Conservation (phyloP, 73 alveolate species). For the Halteria grandinella region DNA sequence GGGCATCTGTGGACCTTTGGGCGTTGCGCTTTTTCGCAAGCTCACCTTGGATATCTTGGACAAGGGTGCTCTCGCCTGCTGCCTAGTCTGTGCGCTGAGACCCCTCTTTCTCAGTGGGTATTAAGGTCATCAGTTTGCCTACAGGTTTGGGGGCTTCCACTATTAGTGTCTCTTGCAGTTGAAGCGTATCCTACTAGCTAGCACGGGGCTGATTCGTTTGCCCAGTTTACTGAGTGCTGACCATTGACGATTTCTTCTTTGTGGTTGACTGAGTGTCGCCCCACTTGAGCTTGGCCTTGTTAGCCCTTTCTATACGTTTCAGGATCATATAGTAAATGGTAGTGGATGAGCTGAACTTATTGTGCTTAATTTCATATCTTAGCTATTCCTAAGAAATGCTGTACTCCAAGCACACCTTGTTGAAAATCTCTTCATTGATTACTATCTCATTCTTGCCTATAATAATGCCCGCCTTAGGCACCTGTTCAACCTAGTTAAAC, state of each 20-base stretch:
- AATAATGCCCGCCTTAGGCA: slow-evolving; percentile 67
- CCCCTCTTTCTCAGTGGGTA: too few relatives aligned
- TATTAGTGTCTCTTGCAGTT: not conserved
- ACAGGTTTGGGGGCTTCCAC: too few relatives aligned
- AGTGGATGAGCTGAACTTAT: slow-evolving; percentile 80
- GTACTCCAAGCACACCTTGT: slow-evolving; percentile 65
- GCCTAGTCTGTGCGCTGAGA: too few relatives aligned
- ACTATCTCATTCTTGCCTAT: slow-evolving; percentile 70
- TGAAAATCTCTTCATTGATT: slow-evolving; percentile 68
- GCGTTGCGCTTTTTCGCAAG: too few relatives aligned
- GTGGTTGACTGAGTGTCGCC: not conserved
- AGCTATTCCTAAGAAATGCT: slow-evolving; percentile 66
- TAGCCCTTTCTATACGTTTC: slow-evolving; percentile 72
- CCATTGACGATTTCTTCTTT: not conserved
- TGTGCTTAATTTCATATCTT: slow-evolving; percentile 57
- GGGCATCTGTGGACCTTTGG: too few relatives aligned
- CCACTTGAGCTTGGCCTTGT: not conserved
- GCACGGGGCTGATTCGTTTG: not conserved
- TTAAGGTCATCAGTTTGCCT: too few relatives aligned
- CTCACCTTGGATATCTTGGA: too few relatives aligned
- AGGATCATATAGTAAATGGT: slow-evolving; percentile 81
- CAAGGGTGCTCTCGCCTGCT: too few relatives aligned
- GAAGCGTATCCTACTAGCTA: not conserved
- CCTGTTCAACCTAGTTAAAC: slow-evolving; percentile 74
- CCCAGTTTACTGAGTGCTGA: not conserved